Base-by-base conservation (phyloP, 129 eudicot genomes). In the Artemisia argyi region DNA sequence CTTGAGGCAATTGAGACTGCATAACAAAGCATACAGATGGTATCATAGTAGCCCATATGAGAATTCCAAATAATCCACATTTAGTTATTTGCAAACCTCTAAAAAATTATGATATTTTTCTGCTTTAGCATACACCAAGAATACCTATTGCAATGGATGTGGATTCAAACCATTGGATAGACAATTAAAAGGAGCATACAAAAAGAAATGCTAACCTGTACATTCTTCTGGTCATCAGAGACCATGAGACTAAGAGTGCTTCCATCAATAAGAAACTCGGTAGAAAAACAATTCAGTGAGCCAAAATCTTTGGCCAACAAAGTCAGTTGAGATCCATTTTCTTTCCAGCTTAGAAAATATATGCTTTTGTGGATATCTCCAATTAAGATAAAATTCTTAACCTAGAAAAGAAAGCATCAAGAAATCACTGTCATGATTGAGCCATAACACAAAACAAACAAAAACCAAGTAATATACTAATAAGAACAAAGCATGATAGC, bases 361-460 rank as follows among this genome's bases (percentile, higher is more conserved):
- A 94, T 94, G 83, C 98, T 94, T 83, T 90, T 90, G 89, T 94
- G 98, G 62, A 90, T 80, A 77, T 94, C 98, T 7, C 98, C 98
- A 1, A 94, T 75, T 60, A 94, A 96, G 79, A 94, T 90, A 57
- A 94, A 94, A 84, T 90, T 90, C 79, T 94, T 94, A 66, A 94
- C 98, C 97, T 92, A 80, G 46, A 75, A 60, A 66, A 26, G 15
- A 11, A 68, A 66, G 65, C 62, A 60, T 66, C 16, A 35, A 19
- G 15, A 73, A 57, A 49, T 39, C 68, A 65, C 30, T 3, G 30
- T 19, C 44, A 51, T 39, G 19, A 61, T 28, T 19, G 56, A 56
- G 20, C 22, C 4, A 59, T 35, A 64, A 75, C 35, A 50, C 4
- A 20, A 14, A 71, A 9, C 32, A 44, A 24, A 46, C 39, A 50